Evolutionary conservation across 2,329 filamentous ascomycete genomes (phyloP).

Genomic region (Hypomyces rosellus): DNA sequence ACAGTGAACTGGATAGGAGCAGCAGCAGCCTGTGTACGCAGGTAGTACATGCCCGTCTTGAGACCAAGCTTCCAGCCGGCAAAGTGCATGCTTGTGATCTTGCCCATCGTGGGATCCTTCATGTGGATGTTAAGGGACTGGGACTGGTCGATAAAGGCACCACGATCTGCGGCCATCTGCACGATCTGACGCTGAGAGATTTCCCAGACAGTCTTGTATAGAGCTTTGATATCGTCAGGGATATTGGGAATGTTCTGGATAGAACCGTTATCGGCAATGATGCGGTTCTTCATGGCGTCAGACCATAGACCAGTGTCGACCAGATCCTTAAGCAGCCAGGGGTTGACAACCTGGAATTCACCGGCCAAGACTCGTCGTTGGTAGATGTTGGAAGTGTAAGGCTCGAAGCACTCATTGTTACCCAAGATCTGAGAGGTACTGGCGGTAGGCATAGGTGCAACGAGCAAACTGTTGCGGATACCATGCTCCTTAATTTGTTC

Average conservation of each 20-base stretch:
- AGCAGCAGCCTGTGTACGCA: constrained; percentile 93
- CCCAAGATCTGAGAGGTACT: constrained; percentile 96
- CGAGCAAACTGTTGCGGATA: constrained; percentile 88
- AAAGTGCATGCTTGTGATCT: constrained; percentile 99
- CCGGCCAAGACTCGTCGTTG: constrained; percentile 95
- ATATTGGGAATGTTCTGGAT: constrained; percentile 98
- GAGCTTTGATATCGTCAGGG: constrained; percentile 85
- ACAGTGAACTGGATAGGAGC: constrained; percentile 99
- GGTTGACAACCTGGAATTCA: constrained; percentile 99
- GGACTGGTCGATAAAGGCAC: constrained; percentile 97
- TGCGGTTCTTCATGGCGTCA: constrained; percentile 99
- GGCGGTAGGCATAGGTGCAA: constrained; percentile 97
- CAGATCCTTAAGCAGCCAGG: constrained; percentile 95
- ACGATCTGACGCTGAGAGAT: constrained; percentile 93
- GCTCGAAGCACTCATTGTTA: constrained; percentile 99
- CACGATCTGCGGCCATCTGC: constrained; percentile 96
- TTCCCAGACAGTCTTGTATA: constrained; percentile 99
- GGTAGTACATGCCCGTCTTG: constrained; percentile 99
- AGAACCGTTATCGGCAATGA: constrained; percentile 93
- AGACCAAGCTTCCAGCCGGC: constrained; percentile 97
- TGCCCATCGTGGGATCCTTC: constrained; percentile 98
- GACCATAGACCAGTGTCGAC: constrained; percentile 98
- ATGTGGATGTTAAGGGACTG: constrained; percentile 99
- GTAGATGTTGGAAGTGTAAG: constrained; percentile 99
- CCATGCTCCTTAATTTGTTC: constrained; percentile 87